Base-by-base conservation (phyloP, 768 basidiomycete genomes). In the Phylloporus arenicola region DNA sequence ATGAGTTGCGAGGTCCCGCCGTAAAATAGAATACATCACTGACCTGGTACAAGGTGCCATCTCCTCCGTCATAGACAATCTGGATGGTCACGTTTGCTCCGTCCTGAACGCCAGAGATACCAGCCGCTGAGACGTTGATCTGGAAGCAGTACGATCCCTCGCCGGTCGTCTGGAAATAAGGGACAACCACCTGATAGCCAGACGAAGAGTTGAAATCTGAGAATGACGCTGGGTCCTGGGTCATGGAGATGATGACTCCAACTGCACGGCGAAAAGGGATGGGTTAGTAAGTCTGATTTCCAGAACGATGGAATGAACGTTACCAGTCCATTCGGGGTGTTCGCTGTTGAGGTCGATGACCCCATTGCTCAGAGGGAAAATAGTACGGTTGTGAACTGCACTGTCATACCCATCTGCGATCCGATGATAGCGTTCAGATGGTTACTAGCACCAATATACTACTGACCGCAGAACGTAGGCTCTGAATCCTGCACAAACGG, bases 21-120 rank as follows among this genome's bases (percentile, higher is more conserved):
- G 5, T 40, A 12, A 40, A 24, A 6, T 7, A 12, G 16, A 11
- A 29, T 11, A 17, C 4, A 11, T 2, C 41, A 50, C 54, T 34
- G 43, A 80, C 88, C 75, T 91, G 87, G 68, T 75, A 91, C 8
- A 94, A 74, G 24, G 62, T 45, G 19, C 82, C 83, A 61, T 93
- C 91, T 29, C 42, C 42, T 29, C 87, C 88, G 56, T 81, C 68
- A 60, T 69, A 91, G 25, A 79, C 56, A 20, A 89, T 59, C 67
- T 87, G 82, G 43, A 92, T 70, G 1, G 91, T 91, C 34, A 88
- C 83, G 55, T 88, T 84, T 17, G 42, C 24, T 1, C 42, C 87
- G 51, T 83, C 74, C 47, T 69, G 64, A 44, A 86, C 62, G 13
- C 75, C 77, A 17, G 42, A 29, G 42, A 43, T 10, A 29, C 42